Conservation (phyloP, 148 eudicot species). For the Cornus suecica region DNA sequence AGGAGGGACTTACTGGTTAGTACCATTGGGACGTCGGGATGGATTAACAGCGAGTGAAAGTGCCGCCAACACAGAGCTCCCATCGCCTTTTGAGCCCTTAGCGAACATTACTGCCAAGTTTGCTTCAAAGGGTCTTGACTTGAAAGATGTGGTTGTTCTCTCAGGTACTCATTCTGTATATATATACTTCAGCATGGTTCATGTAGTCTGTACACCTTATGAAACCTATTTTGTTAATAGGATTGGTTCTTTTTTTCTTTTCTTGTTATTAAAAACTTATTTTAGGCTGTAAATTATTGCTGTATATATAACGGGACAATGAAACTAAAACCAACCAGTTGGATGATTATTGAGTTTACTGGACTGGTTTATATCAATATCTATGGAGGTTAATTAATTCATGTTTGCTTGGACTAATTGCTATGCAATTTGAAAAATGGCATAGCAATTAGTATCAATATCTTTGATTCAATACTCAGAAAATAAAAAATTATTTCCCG, state of each 20-base stretch:
- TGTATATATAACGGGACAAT: too few species aligned
- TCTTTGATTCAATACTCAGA: too few species aligned
- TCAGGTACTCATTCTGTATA: constrained; percentile 41
- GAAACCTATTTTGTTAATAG: background rate
- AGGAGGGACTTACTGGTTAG: constrained; percentile 58
- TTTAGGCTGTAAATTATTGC: too few species aligned
- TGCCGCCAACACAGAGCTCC: constrained; percentile 55
- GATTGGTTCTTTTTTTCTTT: too few species aligned
- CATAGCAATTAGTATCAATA: too few species aligned
- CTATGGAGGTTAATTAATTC: background rate
- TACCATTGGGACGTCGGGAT: constrained; percentile 68
- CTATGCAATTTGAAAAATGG: background rate
- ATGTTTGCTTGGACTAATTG: background rate
- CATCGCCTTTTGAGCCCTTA: constrained; percentile 68
- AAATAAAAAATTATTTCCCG: too few species aligned
- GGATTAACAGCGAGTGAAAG: constrained; percentile 48
- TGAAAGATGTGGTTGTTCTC: constrained; percentile 62
- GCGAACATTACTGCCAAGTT: constrained; percentile 66
- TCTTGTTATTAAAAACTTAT: too few species aligned
- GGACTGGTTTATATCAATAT: background rate
- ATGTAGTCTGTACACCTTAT: background rate
- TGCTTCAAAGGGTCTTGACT: constrained; percentile 54
- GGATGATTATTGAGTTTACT: background rate
- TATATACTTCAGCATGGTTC: too few species aligned
- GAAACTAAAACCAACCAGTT: background rate